Evolutionary conservation across 164 flowering plant genomes (phyloP).

Genomic region (Vitis rupestris): DNA sequence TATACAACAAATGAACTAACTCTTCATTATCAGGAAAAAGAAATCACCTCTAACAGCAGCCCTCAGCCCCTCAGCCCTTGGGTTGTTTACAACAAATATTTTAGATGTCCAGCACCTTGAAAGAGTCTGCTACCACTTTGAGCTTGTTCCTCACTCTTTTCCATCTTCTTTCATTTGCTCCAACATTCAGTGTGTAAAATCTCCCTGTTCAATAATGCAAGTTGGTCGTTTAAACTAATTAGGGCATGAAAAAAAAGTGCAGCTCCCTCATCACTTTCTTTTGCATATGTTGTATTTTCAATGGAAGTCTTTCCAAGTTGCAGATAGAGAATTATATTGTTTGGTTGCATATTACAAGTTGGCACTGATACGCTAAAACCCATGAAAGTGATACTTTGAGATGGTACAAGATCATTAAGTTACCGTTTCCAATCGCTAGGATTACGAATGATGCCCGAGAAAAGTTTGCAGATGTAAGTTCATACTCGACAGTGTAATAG

Average conservation of each 20-base stretch:
- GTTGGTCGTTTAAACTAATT: neutral
- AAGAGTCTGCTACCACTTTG: constrained; percentile 86
- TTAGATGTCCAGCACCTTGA: constrained; percentile 65
- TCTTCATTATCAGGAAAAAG: no score
- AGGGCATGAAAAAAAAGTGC: no score
- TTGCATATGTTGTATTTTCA: no score
- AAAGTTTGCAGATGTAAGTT: constrained; percentile 58
- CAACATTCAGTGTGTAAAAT: constrained; percentile 73
- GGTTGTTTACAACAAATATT: neutral
- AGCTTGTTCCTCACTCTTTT: constrained; percentile 56
- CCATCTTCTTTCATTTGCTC: constrained; percentile 81
- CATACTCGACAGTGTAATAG: constrained; percentile 79
- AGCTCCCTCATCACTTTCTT: no score
- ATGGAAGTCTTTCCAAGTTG: neutral
- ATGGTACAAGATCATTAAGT: neutral
- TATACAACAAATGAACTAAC: no score
- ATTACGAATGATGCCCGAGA: constrained; percentile 69
- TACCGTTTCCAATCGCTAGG: constrained; percentile 79
- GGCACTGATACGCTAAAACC: neutral
- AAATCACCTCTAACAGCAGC: neutral
- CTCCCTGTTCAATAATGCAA: constrained; percentile 43
- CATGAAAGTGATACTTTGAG: no score
- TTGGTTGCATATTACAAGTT: neutral
- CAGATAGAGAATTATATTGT: neutral
- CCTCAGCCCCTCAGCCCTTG: neutral